Evolutionary conservation across 495 filamentous ascomycete species (phyloP).

Genomic region (Penicillium paxilli): DNA sequence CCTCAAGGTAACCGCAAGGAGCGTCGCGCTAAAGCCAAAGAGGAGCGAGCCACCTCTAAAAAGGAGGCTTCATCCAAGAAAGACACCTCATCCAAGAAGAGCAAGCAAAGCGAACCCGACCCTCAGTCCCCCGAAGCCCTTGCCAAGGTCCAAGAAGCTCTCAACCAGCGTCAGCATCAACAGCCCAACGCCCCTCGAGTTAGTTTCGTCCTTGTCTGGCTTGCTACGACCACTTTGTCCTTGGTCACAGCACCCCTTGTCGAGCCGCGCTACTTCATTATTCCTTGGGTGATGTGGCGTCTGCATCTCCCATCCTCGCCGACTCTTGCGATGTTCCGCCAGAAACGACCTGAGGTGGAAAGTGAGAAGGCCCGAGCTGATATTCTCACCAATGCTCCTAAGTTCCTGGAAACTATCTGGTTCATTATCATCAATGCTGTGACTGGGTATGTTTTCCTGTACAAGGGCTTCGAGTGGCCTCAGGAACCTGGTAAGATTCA

Average conservation of each 20-base stretch:
- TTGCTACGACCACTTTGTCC: constrained; percentile 70
- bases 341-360: constrained; percentile 20
- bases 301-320: constrained; percentile 65
- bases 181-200: constrained; percentile 35
- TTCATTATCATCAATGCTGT: constrained; percentile 68
- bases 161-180: constrained; percentile 35
- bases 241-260: constrained; percentile 88
- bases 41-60: constrained; percentile 20
- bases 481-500: constrained; percentile 78
- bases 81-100: constrained; percentile 7
- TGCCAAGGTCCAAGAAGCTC: constrained; percentile 33
- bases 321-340: constrained; percentile 28
- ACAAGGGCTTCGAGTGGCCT: constrained; percentile 76
- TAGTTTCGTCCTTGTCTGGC: constrained; percentile 66
- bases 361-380: constrained; percentile 28
- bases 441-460: constrained; percentile 81
- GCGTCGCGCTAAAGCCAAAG: constrained; percentile 27
- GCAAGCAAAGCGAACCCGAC: constrained; percentile 10
- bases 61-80: constrained; percentile 25
- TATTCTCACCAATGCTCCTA: constrained; percentile 35
- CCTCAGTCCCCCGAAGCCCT: constrained; percentile 33
- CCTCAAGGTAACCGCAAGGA: constrained; percentile 26
- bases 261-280: constrained; percentile 91
- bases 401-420: constrained; percentile 77
- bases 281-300: constrained; percentile 94